Base-by-base conservation (phyloP, 257 asterid genomes). In the Ocimum tenuiflorum region DNA sequence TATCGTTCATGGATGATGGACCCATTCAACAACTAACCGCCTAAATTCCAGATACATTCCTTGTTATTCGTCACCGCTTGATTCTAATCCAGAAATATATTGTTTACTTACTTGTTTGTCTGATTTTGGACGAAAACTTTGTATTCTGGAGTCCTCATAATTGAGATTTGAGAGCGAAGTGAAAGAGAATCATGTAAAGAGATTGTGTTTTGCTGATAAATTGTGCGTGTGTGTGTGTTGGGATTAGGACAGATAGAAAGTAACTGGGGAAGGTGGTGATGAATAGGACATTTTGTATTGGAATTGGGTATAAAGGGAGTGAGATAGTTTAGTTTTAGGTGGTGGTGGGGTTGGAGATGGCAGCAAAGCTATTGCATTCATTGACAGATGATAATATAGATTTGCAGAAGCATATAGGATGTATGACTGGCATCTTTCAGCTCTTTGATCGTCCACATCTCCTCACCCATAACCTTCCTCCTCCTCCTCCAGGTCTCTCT, bases 351-450 rank as follows among this genome's bases (percentile, higher is more conserved):
- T 42, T 11, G 11, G 17, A 54, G 46, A 41, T 88, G 98, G 96
- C 96, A 38, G 91, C 96, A 47, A 91, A 83, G 75, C 79, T 88
- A 46, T 77, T 91, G 47, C 97, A 86, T 73, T 83, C 97, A 57
- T 70, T 91, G 75, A 81, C 91, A 29, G 96, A 91, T 75, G 98
- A 88, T 7, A 83, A 85, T 48, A 80, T 85, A 22, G 98, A 91
- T 68, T 70, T 91, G 80, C 91, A 86, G 68, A 91, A 85, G 81
- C 96, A 91, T 67, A 85, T 91, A 18, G 98, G 98, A 49, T 91
- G 98, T 77, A 91, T 91, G 94, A 85, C 88, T 3, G 95, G 98
- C 48, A 79, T 91, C 29, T 83, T 88, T 77, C 98, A 91, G 45
- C 29, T 91, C 67, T 91, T 91, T 60, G 96, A 91, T 79, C 94